Percentiles rank a stretch among this genome's conserved stretches.
phyloP scores from a whole-genome alignment of 1,284 basidiomycete genomes.

The Boletus smithii region DNA sequence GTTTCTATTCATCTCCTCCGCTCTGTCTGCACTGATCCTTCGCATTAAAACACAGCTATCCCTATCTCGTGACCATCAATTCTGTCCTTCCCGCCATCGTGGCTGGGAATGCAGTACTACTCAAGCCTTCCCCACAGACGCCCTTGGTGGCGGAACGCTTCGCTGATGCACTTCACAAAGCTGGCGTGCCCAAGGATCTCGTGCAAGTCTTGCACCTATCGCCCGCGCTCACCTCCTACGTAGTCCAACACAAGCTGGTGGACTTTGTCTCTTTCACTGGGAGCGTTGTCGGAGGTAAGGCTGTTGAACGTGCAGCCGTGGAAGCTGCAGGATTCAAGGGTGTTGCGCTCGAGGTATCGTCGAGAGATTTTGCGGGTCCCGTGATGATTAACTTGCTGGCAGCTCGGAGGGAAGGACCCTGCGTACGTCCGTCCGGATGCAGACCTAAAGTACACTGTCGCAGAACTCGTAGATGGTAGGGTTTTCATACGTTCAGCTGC shows the following conservation, averaged over 20 bases:
- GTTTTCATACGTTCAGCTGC: neutral
- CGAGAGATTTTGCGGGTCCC: neutral
- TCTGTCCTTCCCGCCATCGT: slow-evolving; percentile 86
- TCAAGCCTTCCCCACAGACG: slow-evolving; percentile 96
- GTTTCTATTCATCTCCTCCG: slow-evolving; percentile 22
- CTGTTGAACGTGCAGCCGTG: slow-evolving; percentile 61
- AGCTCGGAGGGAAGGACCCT: slow-evolving; percentile 96
- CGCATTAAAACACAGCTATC: slow-evolving; percentile 55
- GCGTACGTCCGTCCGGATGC: slow-evolving; percentile 90
- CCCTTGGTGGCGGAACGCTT: slow-evolving; percentile 85
- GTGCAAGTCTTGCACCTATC: slow-evolving; percentile 82
- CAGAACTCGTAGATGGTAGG: slow-evolving; percentile 83
- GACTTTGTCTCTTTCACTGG: slow-evolving; percentile 91
- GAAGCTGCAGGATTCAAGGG: slow-evolving; percentile 74
- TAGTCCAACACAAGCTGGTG: slow-evolving; percentile 65
- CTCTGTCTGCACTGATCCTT: neutral
- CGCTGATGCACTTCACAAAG: slow-evolving; percentile 60
- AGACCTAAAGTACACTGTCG: slow-evolving; percentile 78
- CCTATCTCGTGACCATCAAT: slow-evolving; percentile 87
- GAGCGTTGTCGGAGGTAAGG: slow-evolving; percentile 66
- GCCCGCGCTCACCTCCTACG: slow-evolving; percentile 59
- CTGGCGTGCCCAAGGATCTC: slow-evolving; percentile 75
- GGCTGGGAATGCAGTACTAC: slow-evolving; percentile 83
- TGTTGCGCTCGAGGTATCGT: slow-evolving; percentile 65
- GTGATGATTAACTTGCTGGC: slow-evolving; percentile 15